A percentile compares a stretch with the other conserved stretches of the same genome.
phyloP scores from a whole-genome alignment of 768 basidiomycete genomes.

The Suillus occidentalis region DNA sequence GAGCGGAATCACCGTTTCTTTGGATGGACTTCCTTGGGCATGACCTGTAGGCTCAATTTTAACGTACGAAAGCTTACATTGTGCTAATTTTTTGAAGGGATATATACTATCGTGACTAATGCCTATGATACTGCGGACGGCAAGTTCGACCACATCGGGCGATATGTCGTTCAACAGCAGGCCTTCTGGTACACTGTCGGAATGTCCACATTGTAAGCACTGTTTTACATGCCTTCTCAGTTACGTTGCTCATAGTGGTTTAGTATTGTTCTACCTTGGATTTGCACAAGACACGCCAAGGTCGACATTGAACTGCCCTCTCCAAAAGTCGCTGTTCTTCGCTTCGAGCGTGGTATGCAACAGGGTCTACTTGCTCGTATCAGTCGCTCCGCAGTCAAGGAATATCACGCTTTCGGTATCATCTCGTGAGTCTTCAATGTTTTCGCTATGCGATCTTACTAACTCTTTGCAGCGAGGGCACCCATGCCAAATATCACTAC shows the following conservation, averaged over 20 bases:
- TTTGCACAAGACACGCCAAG: conserved; percentile 67
- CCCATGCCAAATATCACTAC: conserved; percentile 74
- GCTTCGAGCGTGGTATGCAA: conserved; percentile 82
- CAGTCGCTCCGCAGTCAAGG: conserved; percentile 71
- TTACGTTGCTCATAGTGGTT: conserved; percentile 12
- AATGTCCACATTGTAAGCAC: conserved; percentile 69
- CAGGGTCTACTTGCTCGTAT: conserved; percentile 76
- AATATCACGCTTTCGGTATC: conserved; percentile 82
- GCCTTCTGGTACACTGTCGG: conserved; percentile 76
- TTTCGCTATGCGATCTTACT: conserved; percentile 9
- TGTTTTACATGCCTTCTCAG: not conserved
- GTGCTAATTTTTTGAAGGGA: conserved; percentile 43
- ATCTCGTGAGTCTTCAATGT: conserved; percentile 53
- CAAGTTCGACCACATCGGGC: conserved; percentile 57
- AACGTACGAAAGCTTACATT: not conserved
- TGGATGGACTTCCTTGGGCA: conserved; percentile 65
- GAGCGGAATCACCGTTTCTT: conserved; percentile 80
- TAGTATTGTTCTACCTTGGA: conserved; percentile 75
- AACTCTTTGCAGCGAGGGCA: conserved; percentile 54
- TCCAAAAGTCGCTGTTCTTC: conserved; percentile 74
- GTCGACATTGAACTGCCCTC: conserved; percentile 84
- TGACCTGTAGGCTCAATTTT: conserved; percentile 38
- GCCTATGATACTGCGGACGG: conserved; percentile 55
- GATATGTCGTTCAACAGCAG: conserved; percentile 61
- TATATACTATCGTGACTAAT: conserved; percentile 67